A percentile compares a stretch with the other conserved stretches of the same genome.
Evolutionary conservation across 345 rosid species (phyloP).

Genomic region (Heritiera littoralis): DNA sequence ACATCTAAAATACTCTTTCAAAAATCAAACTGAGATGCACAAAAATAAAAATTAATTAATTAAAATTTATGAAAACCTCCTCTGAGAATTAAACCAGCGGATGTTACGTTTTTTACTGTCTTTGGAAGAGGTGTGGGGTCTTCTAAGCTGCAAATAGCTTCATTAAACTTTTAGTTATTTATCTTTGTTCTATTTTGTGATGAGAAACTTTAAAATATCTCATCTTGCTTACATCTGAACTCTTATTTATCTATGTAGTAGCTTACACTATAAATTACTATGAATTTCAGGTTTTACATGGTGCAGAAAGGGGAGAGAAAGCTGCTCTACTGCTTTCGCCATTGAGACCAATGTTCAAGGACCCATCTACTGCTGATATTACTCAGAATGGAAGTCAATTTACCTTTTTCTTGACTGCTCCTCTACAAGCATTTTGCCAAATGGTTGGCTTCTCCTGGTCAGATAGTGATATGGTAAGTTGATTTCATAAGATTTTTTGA

Average conservation of each 20-base stretch:
- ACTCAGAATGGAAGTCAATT: slow-evolving; percentile 73
- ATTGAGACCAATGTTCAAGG: slow-evolving; percentile 56
- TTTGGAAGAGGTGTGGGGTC: slow-evolving; percentile 2
- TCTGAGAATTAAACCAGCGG: not conserved
- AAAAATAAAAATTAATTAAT: not conserved
- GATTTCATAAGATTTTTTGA: not conserved
- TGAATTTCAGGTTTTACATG: slow-evolving; percentile 68
- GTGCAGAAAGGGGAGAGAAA: slow-evolving; percentile 91
- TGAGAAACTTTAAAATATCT: not conserved
- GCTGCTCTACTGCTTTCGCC: slow-evolving; percentile 93
- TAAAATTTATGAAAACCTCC: not conserved
- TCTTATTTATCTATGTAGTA: slow-evolving; percentile 18
- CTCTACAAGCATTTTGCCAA: slow-evolving; percentile 84
- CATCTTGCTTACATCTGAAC: not conserved
- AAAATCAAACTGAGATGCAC: slow-evolving; percentile 7
- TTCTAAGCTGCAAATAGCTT: not conserved
- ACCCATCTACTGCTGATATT: slow-evolving; percentile 40
- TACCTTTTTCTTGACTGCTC: slow-evolving; percentile 88
- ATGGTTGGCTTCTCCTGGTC: slow-evolving; percentile 63
- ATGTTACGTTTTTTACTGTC: not conserved
- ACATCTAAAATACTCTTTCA: slow-evolving; percentile 4
- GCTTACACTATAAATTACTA: slow-evolving; percentile 20
- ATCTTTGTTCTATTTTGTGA: not conserved
- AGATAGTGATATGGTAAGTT: slow-evolving; percentile 54
- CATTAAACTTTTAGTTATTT: not conserved